These are phyloP conservation scores for Coniophora puteana DNA, from an alignment of 1,284 basidiomycete genomes.

Conservation along the genomic window DNA sequence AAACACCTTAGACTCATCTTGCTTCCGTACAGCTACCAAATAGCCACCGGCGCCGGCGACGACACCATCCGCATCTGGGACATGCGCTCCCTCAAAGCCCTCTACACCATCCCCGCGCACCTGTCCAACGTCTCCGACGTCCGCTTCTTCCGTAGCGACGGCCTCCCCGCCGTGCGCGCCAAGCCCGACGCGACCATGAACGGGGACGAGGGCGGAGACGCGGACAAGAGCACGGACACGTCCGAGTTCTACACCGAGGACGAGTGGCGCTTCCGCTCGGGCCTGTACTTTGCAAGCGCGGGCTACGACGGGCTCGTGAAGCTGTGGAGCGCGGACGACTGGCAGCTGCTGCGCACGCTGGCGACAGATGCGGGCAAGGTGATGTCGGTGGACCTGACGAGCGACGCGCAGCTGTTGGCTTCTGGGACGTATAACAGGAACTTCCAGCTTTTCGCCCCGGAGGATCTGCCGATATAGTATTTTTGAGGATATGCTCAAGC, in stretches of 20 bases:
- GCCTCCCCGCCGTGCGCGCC: slow-evolving; percentile 32
- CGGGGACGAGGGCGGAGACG: slow-evolving; percentile 18
- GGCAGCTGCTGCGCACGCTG: slow-evolving; percentile 87
- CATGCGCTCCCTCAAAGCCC: slow-evolving; percentile 83
- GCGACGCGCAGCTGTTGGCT: slow-evolving; percentile 81
- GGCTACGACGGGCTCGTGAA: slow-evolving; percentile 97
- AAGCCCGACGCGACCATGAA: slow-evolving; percentile 35
- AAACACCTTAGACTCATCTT: slow-evolving; percentile 11
- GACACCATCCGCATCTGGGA: slow-evolving; percentile 99
- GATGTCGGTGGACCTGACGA: slow-evolving; percentile 92
- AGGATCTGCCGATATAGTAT: slow-evolving; percentile 39
- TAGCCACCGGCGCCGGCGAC: slow-evolving; percentile 95
- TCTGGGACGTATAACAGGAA: slow-evolving; percentile 91
- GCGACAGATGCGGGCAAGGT: slow-evolving; percentile 95
- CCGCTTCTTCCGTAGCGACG: slow-evolving; percentile 80
- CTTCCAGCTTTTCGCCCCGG: slow-evolving; percentile 87
- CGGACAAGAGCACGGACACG: slow-evolving; percentile 30
- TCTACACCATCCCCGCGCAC: slow-evolving; percentile 98
- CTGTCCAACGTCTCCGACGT: slow-evolving; percentile 93
- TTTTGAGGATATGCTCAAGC: slow-evolving; percentile 16
- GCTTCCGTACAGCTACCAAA: slow-evolving; percentile 72
- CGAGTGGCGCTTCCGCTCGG: slow-evolving; percentile 76
- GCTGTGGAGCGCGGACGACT: slow-evolving; percentile 97
- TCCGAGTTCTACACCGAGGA: slow-evolving; percentile 27
- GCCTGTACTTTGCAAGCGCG: slow-evolving; percentile 89